Base-by-base conservation (phyloP, 2,329 filamentous ascomycete genomes). In the Arthroderma sp. region DNA sequence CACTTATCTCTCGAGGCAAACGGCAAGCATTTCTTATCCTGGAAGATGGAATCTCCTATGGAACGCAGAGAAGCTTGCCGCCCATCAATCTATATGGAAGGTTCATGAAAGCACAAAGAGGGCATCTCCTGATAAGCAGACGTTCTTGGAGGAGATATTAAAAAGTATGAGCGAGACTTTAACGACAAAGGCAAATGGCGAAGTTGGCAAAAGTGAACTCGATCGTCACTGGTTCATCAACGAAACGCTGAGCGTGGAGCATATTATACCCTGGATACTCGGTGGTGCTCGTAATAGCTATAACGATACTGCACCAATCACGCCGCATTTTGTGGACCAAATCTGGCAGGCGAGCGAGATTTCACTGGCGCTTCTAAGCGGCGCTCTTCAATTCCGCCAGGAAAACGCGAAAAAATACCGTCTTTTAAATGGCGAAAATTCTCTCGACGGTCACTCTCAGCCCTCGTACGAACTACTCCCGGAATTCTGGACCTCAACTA, bases 171-270 rank as follows among this genome's bases (percentile, higher is more conserved):
- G 84, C 50, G 78, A 87, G 50, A 75, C 82, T 43, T 81, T 83
- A 53, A 88, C 86, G 64, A 80, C 80, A 27, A 75, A 78, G 43
- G 73, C 78, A 3, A 71, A 81, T 42, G 65, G 71, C 29, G 75
- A 77, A 33, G 70, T 73, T 22, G 80, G 79, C n/a, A 82, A 91
- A 58, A 75, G 81, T 6, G 86, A 94, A 56, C 71, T 75, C 5
- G 78, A 94, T 10, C 77, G 87, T n/a, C 80, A 86, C 54, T 95
- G 85, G 78, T 94, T 95, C 56, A 72, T 87, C 49, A 74, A 83
- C 53, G 83, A 88, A 56, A 71, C 87, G 30, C 76, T 77, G 62
- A 74, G 75, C 29, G 72, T 93, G 52, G 78, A 87, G 44, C 70
- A 83, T 45, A 78, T 91, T 37, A 72, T 93, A 40, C 82, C 83